Conservation (phyloP, 768 basidiomycete species). For the Phallus indusiatus region DNA sequence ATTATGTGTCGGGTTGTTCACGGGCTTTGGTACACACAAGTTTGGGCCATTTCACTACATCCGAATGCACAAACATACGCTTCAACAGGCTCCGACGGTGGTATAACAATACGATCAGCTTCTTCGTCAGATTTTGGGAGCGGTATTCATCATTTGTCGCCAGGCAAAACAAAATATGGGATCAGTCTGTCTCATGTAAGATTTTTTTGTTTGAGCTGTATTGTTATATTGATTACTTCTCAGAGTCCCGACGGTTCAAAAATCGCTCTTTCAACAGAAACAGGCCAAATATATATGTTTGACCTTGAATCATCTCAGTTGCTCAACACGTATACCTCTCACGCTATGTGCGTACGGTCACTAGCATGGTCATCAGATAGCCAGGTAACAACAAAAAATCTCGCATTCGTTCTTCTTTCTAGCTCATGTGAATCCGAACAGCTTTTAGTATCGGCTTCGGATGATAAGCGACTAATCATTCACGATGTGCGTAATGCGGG, state of each 20-base stretch:
- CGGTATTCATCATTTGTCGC: slow-evolving; percentile 45
- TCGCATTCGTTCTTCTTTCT: not conserved
- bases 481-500: slow-evolving; percentile 78
- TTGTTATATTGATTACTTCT: slow-evolving; percentile 1
- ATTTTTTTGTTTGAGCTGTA: slow-evolving; percentile 14
- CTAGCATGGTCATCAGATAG: slow-evolving; percentile 87
- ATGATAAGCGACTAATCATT: slow-evolving; percentile 84
- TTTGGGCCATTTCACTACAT: slow-evolving; percentile 79
- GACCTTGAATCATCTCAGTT: slow-evolving; percentile 65
- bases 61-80: slow-evolving; percentile 68
- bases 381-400: slow-evolving; percentile 38
- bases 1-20: not conserved
- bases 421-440: slow-evolving; percentile 20
- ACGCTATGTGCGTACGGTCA: slow-evolving; percentile 84
- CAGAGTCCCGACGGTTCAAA: slow-evolving; percentile 85
- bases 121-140: slow-evolving; percentile 57
- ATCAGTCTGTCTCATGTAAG: slow-evolving; percentile 64
- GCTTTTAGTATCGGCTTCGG: slow-evolving; percentile 84
- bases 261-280: slow-evolving; percentile 74
- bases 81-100: slow-evolving; percentile 63
- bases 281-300: slow-evolving; percentile 82
- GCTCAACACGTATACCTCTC: slow-evolving; percentile 66
- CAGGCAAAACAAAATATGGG: slow-evolving; percentile 69
- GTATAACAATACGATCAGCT: slow-evolving; percentile 65
- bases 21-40: slow-evolving; percentile 26